Evolutionary conservation across 768 basidiomycete species (phyloP).

Genomic region (Leccinellum luteum): DNA sequence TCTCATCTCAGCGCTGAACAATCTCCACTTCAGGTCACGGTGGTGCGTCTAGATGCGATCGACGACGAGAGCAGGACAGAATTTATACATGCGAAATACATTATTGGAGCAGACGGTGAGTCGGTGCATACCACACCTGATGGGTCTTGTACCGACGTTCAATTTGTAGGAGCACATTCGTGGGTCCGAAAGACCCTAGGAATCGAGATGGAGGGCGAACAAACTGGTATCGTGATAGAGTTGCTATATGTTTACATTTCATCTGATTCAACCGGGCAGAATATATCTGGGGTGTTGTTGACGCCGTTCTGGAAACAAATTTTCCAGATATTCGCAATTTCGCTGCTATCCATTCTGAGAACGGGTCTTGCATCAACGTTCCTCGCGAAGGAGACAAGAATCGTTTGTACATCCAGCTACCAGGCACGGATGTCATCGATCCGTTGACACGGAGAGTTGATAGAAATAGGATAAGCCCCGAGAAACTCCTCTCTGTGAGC

Average conservation of each 20-base stretch:
- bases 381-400: not conserved
- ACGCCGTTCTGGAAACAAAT: not conserved
- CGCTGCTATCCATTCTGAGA: not conserved
- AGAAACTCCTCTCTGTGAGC: not conserved
- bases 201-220: not conserved
- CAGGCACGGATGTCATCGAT: not conserved
- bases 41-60: not conserved
- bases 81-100: not conserved
- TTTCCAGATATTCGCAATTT: not conserved
- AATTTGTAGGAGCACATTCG: not conserved
- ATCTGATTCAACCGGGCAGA: not conserved
- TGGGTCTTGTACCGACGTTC: not conserved
- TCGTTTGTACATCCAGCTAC: not conserved
- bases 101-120: not conserved
- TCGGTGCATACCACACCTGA: no score
- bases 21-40: not conserved
- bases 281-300: not conserved
- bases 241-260: no score
- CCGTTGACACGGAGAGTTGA: not conserved
- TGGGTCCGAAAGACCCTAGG: not conserved
- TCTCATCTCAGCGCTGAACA: no score
- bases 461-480: not conserved
- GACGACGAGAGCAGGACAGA: not conserved
- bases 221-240: not conserved
- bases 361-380: not conserved